phyloP scores from a whole-genome alignment of 169 alveolate species.

The Babesia ovis region DNA sequence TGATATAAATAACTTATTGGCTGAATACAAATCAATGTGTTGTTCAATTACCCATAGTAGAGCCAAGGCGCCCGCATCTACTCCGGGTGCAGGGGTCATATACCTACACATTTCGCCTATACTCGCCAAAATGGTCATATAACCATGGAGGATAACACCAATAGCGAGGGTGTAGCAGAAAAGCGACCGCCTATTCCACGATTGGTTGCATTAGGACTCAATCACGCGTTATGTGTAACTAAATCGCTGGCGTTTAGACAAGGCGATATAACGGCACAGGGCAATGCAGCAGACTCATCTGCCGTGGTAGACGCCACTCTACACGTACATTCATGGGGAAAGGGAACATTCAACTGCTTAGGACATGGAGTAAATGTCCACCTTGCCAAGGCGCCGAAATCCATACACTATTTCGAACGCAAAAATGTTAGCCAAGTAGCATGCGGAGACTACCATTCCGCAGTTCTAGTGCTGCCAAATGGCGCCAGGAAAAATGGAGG shows the following conservation, averaged over 20 bases:
- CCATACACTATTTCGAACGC: constrained; percentile 63
- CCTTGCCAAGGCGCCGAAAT: constrained; percentile 57
- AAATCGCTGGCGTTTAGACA: constrained; percentile 20
- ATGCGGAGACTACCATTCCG: constrained; percentile 73
- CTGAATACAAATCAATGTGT: too few species aligned
- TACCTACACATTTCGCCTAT: constrained; percentile 4
- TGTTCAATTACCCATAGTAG: too few species aligned
- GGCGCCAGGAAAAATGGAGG: constrained; percentile 42
- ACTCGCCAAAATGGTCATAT: background rate
- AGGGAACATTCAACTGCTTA: constrained; percentile 56
- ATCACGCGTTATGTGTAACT: constrained; percentile 62
- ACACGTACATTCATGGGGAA: constrained; percentile 65
- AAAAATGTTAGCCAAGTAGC: constrained; percentile 63
- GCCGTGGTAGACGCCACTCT: constrained; percentile 19
- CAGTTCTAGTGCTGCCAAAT: constrained; percentile 63
- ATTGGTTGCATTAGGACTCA: constrained; percentile 54
- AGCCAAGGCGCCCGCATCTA: too few species aligned
- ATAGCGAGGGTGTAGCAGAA: background rate
- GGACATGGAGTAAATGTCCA: constrained; percentile 71
- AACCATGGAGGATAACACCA: background rate
- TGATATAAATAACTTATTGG: too few species aligned
- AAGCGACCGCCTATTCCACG: constrained; percentile 1
- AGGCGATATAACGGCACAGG: background rate
- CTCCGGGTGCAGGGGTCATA: background rate
- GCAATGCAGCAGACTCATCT: background rate